Percentiles rank a stretch among this genome's conserved stretches.
These are phyloP conservation scores for Tympanopsis confertula DNA, from an alignment of 2,329 filamentous ascomycete genomes.

Conservation along the genomic window DNA sequence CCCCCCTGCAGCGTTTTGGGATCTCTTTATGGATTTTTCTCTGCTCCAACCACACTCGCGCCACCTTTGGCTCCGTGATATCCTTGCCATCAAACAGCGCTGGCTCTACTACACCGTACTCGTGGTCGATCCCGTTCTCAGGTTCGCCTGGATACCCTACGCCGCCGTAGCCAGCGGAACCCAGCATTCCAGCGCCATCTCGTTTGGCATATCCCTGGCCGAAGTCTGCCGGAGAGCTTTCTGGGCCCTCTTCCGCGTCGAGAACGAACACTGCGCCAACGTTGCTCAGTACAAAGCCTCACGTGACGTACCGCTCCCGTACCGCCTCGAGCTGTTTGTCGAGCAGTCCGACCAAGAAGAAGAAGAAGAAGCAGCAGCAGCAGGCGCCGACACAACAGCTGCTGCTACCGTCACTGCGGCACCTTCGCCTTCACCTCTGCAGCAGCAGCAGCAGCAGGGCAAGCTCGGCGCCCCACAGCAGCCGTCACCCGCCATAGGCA, in stretches of 20 bases:
- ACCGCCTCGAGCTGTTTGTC: constrained; percentile 43
- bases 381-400: constrained; percentile 1
- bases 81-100: constrained; percentile 64
- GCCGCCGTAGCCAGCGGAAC: constrained; percentile 68
- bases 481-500: too few relatives aligned
- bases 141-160: constrained; percentile 93
- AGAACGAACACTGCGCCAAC: constrained; percentile 94
- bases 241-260: constrained; percentile 87
- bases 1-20: constrained; percentile 59
- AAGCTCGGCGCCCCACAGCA: too few relatives aligned
- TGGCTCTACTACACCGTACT: constrained; percentile 86
- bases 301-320: constrained; percentile 77
- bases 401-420: not conserved
- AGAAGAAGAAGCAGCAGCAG: constrained; percentile 4
- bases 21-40: constrained; percentile 92
- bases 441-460: too few relatives aligned
- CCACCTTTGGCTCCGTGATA: constrained; percentile 60
- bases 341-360: constrained; percentile 16
- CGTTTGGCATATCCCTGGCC: constrained; percentile 66
- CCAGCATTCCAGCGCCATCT: constrained; percentile 73
- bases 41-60: constrained; percentile 65
- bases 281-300: constrained; percentile 83
- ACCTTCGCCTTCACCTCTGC: too few relatives aligned
- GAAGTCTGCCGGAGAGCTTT: constrained; percentile 78
- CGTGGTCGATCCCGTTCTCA: constrained; percentile 68